A percentile compares a stretch with the other conserved stretches of the same genome.
Conservation (phyloP, 164 flowering plant species). For the Dillenia turbinata region DNA sequence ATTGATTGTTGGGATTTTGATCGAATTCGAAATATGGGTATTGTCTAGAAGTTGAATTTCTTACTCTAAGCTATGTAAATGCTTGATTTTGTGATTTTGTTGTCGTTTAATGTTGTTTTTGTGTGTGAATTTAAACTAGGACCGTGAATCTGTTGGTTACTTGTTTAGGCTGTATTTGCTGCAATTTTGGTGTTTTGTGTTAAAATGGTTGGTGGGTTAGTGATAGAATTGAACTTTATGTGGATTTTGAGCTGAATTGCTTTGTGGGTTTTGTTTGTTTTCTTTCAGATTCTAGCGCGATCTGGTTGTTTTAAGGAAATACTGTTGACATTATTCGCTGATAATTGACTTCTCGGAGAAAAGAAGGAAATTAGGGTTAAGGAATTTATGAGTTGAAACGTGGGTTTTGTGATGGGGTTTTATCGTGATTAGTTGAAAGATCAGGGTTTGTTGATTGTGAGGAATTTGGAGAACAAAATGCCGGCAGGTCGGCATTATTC, state of each 20-base stretch:
- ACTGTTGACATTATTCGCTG: background rate
- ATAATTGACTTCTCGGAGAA: conserved; percentile 3
- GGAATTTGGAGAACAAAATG: conserved; percentile 30
- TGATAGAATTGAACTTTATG: background rate
- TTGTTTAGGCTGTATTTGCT: too few species aligned
- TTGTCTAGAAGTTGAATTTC: too few species aligned
- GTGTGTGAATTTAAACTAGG: too few species aligned
- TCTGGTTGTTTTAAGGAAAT: background rate
- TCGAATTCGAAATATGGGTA: too few species aligned
- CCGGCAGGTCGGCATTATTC: conserved; percentile 27
- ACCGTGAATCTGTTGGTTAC: too few species aligned
- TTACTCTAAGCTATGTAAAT: too few species aligned
- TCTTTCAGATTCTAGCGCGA: background rate
- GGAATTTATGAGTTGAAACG: conserved; percentile 9
- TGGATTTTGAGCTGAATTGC: conserved; percentile 17
- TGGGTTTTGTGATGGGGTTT: conserved; percentile 3
- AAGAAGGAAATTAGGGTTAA: conserved; percentile 24
- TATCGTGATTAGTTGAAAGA: background rate
- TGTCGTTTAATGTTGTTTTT: too few species aligned
- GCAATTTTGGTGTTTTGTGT: too few species aligned
- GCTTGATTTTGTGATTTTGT: too few species aligned
- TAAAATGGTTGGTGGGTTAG: too few species aligned
- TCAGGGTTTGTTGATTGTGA: conserved; percentile 15
- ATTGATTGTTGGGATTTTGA: too few species aligned
- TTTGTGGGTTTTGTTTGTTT: conserved; percentile 11